Conservation (phyloP, 1,284 basidiomycete species). For the Vanrija humicola region DNA sequence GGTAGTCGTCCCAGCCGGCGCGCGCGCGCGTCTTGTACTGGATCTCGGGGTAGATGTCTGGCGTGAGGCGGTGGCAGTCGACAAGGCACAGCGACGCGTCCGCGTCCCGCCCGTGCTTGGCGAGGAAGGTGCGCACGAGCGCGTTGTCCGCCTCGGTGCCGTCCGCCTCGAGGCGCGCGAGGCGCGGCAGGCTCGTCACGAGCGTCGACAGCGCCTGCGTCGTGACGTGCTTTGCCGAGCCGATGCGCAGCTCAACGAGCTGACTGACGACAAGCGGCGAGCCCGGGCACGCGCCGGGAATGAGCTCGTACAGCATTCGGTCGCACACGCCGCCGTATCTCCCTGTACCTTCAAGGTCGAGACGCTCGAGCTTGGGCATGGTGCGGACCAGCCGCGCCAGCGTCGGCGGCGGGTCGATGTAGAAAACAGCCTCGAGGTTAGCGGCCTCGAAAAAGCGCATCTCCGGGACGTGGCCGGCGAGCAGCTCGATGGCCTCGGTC, state of each 20-base stretch:
- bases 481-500: constrained; percentile 64
- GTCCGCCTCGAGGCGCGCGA: constrained; percentile 69
- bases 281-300: constrained; percentile 11
- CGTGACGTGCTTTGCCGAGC: constrained; percentile 61
- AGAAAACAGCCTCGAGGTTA: constrained; percentile 53
- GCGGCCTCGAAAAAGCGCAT: constrained; percentile 80
- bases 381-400: constrained; percentile 9
- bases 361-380: constrained; percentile 63
- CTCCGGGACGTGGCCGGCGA: constrained; percentile 66
- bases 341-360: constrained; percentile 79
- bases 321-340: constrained; percentile 62
- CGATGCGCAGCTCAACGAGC: constrained; percentile 70
- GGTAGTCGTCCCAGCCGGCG: constrained; percentile 65
- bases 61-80: constrained; percentile 69
- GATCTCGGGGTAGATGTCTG: constrained; percentile 57
- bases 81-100: constrained; percentile 56
- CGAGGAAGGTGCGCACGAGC: constrained; percentile 66
- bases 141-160: constrained; percentile 65
- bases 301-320: constrained; percentile 54
- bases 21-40: constrained; percentile 60
- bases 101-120: constrained; percentile 44
- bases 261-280: constrained; percentile 16
- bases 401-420: constrained; percentile 17
- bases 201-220: constrained; percentile 63
- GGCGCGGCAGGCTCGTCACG: constrained; percentile 59